These are phyloP conservation scores for Nitzschia palea DNA, from an alignment of 108 stramenopile genomes.

Conservation along the genomic window DNA sequence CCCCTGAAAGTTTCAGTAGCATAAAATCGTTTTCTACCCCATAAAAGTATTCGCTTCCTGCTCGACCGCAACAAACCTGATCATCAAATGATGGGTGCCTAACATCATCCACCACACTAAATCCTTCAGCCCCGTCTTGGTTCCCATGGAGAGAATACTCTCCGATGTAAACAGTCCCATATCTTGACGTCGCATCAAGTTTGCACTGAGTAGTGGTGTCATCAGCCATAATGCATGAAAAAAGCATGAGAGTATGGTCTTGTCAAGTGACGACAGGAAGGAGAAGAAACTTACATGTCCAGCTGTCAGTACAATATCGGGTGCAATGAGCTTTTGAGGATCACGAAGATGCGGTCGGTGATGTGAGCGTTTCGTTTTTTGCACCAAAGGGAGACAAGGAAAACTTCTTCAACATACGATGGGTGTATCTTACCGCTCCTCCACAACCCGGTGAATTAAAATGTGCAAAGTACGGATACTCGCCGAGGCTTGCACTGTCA, in stretches of 20 bases:
- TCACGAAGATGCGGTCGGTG: too few relatives aligned
- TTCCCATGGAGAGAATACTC: neutral
- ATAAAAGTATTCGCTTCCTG: neutral
- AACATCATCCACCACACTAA: slow-evolving; percentile 6
- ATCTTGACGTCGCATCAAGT: neutral
- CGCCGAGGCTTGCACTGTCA: slow-evolving; percentile 16
- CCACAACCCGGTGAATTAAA: slow-evolving; percentile 40
- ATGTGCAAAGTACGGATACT: slow-evolving; percentile 46
- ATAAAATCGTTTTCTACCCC: slow-evolving; percentile 25
- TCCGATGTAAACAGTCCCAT: slow-evolving; percentile 9
- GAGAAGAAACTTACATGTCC: slow-evolving; percentile 36
- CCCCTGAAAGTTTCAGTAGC: slow-evolving; percentile 24
- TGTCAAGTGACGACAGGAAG: too few relatives aligned
- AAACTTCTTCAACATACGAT: too few relatives aligned
- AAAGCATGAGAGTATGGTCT: too few relatives aligned
- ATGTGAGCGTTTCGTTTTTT: too few relatives aligned
- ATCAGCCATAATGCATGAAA: slow-evolving; percentile 8
- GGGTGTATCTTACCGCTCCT: slow-evolving; percentile 21
- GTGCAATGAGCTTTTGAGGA: slow-evolving; percentile 32
- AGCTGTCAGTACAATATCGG: slow-evolving; percentile 55
- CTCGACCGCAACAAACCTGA: slow-evolving; percentile 9
- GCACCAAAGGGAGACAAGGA: too few relatives aligned
- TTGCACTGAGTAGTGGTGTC: slow-evolving; percentile 1
- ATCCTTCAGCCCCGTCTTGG: slow-evolving; percentile 3
- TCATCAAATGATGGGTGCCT: slow-evolving; percentile 18